Conservation (phyloP, 2,329 filamentous ascomycete species). For the Fusarium brachygibbosum region DNA sequence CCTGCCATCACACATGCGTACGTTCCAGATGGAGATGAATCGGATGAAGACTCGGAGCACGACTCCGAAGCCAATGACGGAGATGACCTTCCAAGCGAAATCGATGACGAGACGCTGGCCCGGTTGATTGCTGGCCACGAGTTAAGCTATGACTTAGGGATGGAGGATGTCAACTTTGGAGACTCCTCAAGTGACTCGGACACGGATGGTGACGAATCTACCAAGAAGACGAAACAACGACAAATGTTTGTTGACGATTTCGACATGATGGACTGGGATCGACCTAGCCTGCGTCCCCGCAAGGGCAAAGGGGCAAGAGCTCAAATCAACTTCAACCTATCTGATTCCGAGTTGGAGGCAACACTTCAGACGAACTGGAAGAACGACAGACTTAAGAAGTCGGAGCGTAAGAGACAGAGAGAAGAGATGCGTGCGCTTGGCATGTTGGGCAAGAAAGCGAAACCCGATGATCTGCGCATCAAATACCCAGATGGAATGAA, state of each 20-base stretch:
- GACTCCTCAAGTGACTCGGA: slow-evolving; percentile 37
- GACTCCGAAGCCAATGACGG: slow-evolving; percentile 14
- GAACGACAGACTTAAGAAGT: slow-evolving; percentile 79
- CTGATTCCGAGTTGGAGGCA: slow-evolving; percentile 77
- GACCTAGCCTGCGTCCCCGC: slow-evolving; percentile 72
- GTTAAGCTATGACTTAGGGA: slow-evolving; percentile 37
- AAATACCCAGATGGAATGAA: slow-evolving; percentile 82
- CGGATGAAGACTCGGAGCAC: slow-evolving; percentile 17
- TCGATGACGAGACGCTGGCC: slow-evolving; percentile 48
- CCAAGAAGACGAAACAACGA: slow-evolving; percentile 57
- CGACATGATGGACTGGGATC: slow-evolving; percentile 87
- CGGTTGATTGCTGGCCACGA: slow-evolving; percentile 46
- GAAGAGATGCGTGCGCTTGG: slow-evolving; percentile 76
- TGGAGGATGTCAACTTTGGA: slow-evolving; percentile 35
- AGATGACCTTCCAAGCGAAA: slow-evolving; percentile 37
- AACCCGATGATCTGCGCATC: slow-evolving; percentile 70
- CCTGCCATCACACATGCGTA: slow-evolving; percentile 63
- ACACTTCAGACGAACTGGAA: slow-evolving; percentile 71
- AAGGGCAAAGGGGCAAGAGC: slow-evolving; percentile 74
- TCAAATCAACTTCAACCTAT: slow-evolving; percentile 64
- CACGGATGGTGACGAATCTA: slow-evolving; percentile 21
- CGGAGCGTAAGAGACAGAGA: slow-evolving; percentile 76
- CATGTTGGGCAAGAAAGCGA: slow-evolving; percentile 70
- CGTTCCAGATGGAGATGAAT: slow-evolving; percentile 48
- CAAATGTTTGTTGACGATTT: slow-evolving; percentile 70